A percentile compares a stretch with the other conserved stretches of the same genome.
Conservation (phyloP, 768 basidiomycete species). For the Calvatia gigantea region DNA sequence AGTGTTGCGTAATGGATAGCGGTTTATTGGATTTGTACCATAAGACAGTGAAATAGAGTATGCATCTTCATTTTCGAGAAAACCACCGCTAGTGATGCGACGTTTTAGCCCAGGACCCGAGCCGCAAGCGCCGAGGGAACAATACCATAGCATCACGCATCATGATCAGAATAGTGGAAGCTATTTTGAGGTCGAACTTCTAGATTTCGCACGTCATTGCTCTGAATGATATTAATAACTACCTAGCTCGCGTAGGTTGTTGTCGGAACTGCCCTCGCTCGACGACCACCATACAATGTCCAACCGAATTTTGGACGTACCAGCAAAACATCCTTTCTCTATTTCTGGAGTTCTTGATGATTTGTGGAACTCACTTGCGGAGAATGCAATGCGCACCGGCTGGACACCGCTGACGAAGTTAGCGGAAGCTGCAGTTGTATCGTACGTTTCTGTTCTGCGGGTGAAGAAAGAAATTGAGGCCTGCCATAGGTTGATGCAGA, state of each 20-base stretch:
- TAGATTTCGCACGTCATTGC: no score
- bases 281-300: slow-evolving; percentile 18
- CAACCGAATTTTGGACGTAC: slow-evolving; percentile 33
- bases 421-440: slow-evolving; percentile 42
- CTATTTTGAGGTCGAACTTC: no score
- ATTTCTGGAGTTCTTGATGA: slow-evolving; percentile 37
- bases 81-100: no score
- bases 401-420: slow-evolving; percentile 41
- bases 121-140: no score
- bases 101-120: no score
- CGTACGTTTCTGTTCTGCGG: slow-evolving; percentile 29
- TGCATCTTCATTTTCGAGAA: neutral
- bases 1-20: neutral
- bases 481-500: slow-evolving; percentile 36
- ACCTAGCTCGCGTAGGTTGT: neutral
- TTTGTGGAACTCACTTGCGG: slow-evolving; percentile 37
- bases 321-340: slow-evolving; percentile 42
- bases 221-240: no score
- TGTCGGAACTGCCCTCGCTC: neutral
- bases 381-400: slow-evolving; percentile 37
- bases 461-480: neutral
- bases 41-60: neutral
- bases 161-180: no score
- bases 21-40: neutral
- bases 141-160: no score